phyloP scores from a whole-genome alignment of 208 protist genomes.

The Acanthamoeba lenticulata region DNA sequence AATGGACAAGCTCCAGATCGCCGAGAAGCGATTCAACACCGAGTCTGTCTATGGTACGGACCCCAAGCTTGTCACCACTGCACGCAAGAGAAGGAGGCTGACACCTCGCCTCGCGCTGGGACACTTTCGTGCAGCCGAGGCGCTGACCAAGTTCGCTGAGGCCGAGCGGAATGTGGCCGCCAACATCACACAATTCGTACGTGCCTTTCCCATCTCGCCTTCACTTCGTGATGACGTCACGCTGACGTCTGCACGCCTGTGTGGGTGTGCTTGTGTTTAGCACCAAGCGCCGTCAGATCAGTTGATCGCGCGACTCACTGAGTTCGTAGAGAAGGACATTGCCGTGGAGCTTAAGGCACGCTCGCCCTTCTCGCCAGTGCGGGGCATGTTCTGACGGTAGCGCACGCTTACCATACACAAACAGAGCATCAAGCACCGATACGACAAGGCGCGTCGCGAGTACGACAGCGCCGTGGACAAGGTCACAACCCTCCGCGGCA shows the following conservation, averaged over 20 bases:
- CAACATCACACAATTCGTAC: slow-evolving; percentile 27
- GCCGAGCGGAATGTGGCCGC: not conserved
- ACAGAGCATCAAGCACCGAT: not conserved
- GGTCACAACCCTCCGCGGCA: not conserved
- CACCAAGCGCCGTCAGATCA: slow-evolving; percentile 17
- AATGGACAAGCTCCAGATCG: slow-evolving; percentile 39
- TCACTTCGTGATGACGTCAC: not conserved
- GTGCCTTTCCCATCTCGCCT: not conserved
- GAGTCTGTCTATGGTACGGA: slow-evolving; percentile 7
- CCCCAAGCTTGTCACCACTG: no score
- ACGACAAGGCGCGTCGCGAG: slow-evolving; percentile 2
- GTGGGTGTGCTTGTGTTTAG: not conserved
- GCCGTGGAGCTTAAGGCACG: not conserved
- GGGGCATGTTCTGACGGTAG: not conserved
- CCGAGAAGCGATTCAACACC: slow-evolving; percentile 13
- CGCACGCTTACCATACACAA: not conserved
- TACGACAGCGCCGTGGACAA: slow-evolving; percentile 51
- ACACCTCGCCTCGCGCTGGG: not conserved
- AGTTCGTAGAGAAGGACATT: slow-evolving; percentile 11
- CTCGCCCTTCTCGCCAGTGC: not conserved
- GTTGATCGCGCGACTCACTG: not conserved
- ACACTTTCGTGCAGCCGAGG: not conserved
- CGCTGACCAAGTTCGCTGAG: slow-evolving; percentile 31
- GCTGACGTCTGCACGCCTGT: not conserved
- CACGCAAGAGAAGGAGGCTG: no score